These are phyloP conservation scores for Peronosclerospora sorghi DNA, from an alignment of 352 stramenopile species.

Conservation along the genomic window DNA sequence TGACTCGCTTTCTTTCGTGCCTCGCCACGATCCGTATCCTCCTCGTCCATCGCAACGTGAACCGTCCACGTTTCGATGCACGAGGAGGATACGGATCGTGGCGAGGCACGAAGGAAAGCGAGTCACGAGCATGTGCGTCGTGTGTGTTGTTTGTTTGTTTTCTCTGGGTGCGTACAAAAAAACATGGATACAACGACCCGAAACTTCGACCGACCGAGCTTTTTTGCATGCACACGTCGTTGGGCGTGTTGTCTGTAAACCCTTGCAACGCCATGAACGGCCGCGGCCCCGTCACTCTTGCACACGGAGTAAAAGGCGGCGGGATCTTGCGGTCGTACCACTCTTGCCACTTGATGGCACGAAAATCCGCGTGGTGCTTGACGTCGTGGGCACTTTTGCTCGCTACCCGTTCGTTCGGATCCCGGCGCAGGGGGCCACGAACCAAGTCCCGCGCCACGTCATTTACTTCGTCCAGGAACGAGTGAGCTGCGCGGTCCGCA, in stretches of 20 bases:
- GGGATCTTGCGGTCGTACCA: constrained; percentile 75
- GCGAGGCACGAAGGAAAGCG: no score
- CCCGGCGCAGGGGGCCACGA: constrained; percentile 60
- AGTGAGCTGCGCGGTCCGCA: constrained; percentile 79
- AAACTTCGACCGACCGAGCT: constrained; percentile 51
- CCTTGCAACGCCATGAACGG: constrained; percentile 84
- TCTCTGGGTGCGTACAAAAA: no score
- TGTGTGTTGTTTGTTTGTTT: no score
- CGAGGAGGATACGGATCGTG: not conserved
- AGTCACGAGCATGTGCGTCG: no score
- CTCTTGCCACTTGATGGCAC: constrained; percentile 68
- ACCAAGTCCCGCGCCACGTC: constrained; percentile 72
- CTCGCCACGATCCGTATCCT: no score
- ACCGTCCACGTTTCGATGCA: constrained; percentile 32
- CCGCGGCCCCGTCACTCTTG: constrained; percentile 38
- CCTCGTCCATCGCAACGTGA: constrained; percentile 63
- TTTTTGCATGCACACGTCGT: constrained; percentile 74
- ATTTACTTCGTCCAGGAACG: constrained; percentile 80
- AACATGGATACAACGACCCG: not conserved
- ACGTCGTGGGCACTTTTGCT: constrained; percentile 70
- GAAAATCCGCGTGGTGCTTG: constrained; percentile 81
- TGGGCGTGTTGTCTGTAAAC: constrained; percentile 86
- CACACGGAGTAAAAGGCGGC: constrained; percentile 82
- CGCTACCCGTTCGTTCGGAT: constrained; percentile 69
- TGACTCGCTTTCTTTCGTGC: no score